Evolutionary conservation across 108 stramenopile genomes (phyloP).

Genomic region (Phaeodactylum tricornutum): DNA sequence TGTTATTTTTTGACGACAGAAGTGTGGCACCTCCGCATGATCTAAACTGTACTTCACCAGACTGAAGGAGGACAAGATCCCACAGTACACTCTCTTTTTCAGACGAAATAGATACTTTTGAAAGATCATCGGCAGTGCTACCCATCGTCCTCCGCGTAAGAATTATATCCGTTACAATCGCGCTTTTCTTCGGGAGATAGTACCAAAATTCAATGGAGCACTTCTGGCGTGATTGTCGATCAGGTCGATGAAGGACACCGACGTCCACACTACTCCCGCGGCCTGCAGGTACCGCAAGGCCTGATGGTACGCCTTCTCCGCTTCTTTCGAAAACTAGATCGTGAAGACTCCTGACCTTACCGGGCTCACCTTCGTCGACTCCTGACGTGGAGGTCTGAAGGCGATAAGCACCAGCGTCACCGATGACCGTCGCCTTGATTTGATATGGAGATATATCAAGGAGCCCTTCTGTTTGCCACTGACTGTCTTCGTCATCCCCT

Average conservation of each 20-base stretch:
- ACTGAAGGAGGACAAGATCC: slow-evolving; percentile 62
- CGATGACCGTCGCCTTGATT: slow-evolving; percentile 31
- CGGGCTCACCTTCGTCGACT: slow-evolving; percentile 80
- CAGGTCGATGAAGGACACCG: slow-evolving; percentile 62
- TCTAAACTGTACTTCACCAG: slow-evolving; percentile 66
- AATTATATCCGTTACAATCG: slow-evolving; percentile 46
- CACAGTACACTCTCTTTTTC: slow-evolving; percentile 51
- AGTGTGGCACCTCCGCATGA: slow-evolving; percentile 45
- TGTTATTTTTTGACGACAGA: not conserved
- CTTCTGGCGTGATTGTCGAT: slow-evolving; percentile 46
- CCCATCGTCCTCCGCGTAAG: slow-evolving; percentile 51
- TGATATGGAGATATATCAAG: slow-evolving; percentile 61
- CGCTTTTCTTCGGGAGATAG: slow-evolving; percentile 42
- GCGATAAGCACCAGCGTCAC: slow-evolving; percentile 9
- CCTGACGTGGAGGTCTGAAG: slow-evolving; percentile 65
- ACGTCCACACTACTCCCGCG: slow-evolving; percentile 76
- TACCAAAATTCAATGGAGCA: slow-evolving; percentile 82
- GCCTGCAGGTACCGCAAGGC: slow-evolving; percentile 41
- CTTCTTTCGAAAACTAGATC: slow-evolving; percentile 69
- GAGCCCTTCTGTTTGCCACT: slow-evolving; percentile 63
- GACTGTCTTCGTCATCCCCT: slow-evolving; percentile 66
- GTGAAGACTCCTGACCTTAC: slow-evolving; percentile 71
- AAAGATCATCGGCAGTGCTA: slow-evolving; percentile 36
- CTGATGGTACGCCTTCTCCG: slow-evolving; percentile 38
- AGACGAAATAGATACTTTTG: slow-evolving; percentile 46